These are phyloP conservation scores for Phylloporus rhodoxanthus DNA, from an alignment of 768 basidiomycete species.

Conservation along the genomic window DNA sequence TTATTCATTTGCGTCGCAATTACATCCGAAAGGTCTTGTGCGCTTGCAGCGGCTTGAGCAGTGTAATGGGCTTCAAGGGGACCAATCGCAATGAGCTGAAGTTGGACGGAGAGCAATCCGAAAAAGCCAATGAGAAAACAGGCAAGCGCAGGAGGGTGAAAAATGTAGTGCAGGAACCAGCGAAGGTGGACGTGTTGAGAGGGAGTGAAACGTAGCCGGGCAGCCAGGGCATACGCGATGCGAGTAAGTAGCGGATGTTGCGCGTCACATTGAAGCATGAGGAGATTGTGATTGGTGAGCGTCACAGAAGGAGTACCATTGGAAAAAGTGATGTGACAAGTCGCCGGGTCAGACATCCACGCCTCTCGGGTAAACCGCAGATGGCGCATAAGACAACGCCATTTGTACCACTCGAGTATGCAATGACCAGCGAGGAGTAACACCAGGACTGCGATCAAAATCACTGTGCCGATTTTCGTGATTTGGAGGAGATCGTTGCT, in stretches of 20 bases:
- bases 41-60: conserved; percentile 53
- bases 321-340: conserved; percentile 35
- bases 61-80: conserved; percentile 68
- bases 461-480: conserved; percentile 70
- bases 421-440: conserved; percentile 70
- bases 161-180: conserved; percentile 90
- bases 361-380: conserved; percentile 68
- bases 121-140: conserved; percentile 92
- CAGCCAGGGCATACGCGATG: conserved; percentile 50
- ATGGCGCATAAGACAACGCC: conserved; percentile 63
- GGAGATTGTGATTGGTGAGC: conserved; percentile 69
- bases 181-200: conserved; percentile 62
- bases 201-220: conserved; percentile 49
- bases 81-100: conserved; percentile 76
- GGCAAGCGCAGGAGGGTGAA: conserved; percentile 84
- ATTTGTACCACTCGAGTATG: conserved; percentile 84
- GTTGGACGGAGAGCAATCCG: conserved; percentile 77
- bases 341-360: conserved; percentile 69
- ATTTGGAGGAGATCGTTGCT: conserved; percentile 73
- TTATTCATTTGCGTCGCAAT: conserved; percentile 75
- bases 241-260: conserved; percentile 71
- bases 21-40: conserved; percentile 59
- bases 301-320: conserved; percentile 44
- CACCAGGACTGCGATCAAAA: conserved; percentile 68
- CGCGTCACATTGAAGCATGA: conserved; percentile 64